Conservation (phyloP, 768 basidiomycete species). For the Mycena galericulata region DNA sequence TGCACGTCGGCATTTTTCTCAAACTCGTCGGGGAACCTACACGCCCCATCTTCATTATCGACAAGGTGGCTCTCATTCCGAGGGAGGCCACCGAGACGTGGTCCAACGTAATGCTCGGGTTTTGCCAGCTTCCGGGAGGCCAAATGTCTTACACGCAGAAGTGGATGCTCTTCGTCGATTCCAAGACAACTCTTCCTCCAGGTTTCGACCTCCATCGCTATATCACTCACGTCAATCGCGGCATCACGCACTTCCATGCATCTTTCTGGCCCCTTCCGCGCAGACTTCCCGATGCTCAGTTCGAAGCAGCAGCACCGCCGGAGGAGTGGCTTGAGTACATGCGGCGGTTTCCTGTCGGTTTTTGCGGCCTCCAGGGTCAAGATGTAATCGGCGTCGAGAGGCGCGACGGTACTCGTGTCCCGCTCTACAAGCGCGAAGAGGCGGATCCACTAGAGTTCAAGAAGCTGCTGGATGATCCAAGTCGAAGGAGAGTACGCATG, state of each 20-base stretch:
- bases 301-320: not conserved
- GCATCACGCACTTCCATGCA: constrained; percentile 23
- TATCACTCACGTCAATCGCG: constrained; percentile 27
- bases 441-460: not conserved
- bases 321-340: not conserved
- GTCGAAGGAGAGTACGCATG: not conserved
- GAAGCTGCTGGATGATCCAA: constrained; percentile 4
- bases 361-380: not conserved
- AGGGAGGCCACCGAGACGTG: not conserved
- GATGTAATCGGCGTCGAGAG: not conserved
- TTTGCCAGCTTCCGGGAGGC: not conserved
- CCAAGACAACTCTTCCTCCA: not conserved
- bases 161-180: not conserved
- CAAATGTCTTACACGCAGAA: not conserved
- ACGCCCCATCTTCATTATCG: constrained; percentile 10
- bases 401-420: not conserved
- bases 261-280: constrained; percentile 3
- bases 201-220: constrained; percentile 15
- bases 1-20: not conserved
- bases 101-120: not conserved
- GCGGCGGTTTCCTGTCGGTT: not conserved
- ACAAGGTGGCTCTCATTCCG: not conserved
- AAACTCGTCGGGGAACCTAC: not conserved
- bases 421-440: not conserved
- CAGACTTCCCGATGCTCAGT: not conserved